Evolutionary conservation across 2,329 filamentous ascomycete species (phyloP), one percentile per base, ranked within the genome.

Genomic region (Aspergillus cejpii): DNA sequence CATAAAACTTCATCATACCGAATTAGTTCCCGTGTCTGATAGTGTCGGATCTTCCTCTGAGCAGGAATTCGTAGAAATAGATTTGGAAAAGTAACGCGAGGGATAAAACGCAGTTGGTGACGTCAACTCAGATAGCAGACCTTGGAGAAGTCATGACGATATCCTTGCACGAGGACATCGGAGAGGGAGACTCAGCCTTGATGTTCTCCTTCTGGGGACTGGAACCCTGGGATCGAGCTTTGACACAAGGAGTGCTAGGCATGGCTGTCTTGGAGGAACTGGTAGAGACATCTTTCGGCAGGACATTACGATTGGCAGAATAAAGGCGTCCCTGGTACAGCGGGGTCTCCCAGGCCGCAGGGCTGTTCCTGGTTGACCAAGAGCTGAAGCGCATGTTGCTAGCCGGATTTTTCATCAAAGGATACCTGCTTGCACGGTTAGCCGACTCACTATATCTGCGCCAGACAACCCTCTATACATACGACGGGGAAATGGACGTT

Each of bases 401-500:
- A 14, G 58, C 55, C 28, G 59, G 51, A 39, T 69, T 70, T 53
- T 67, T 71, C 54, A 64, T 54, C 49, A 65, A 49, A 10, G 63
- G 63, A 47, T 64, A 64, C 40, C 69, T 71, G 51, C 53, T 52
- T 43, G 21, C 26, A 21, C 48, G 34, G 54, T 72, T 49, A 71
- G 63, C 39, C 31, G 14, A 37, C 23, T 33, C 29, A 37, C 14
- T 15, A 4, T 20, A 41, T 23, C 8, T 39, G 4, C 26, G 36
- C 31, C 26, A 43, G 39, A 41, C 28, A 44, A 36, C 37, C 29
- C 28, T 43, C 28, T 17, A 45, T 39, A 65, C 69, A 60, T 67
- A 73, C 71, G 68, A 65, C 50, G 71, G 70, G 41, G 71, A 73
- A 44, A 73, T 70, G 12, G 71, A 72, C 41, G 70, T 72, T 44